Evolutionary conservation across 2,329 filamentous ascomycete genomes (phyloP).

Genomic region (Elsinoe fawcettii): DNA sequence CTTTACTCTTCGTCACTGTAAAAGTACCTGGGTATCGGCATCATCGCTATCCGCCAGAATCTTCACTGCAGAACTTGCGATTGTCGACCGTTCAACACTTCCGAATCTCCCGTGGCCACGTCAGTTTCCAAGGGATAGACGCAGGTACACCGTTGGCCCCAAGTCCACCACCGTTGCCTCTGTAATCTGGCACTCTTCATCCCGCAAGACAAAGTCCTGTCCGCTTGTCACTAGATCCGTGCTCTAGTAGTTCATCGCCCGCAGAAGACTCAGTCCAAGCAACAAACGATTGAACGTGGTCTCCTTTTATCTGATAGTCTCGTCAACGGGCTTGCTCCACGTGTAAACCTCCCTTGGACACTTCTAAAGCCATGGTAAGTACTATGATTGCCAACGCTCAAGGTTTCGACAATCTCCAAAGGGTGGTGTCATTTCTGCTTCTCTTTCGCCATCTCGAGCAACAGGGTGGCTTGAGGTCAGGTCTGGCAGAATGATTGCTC

Average conservation of each 20-base stretch:
- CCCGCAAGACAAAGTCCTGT: not conserved
- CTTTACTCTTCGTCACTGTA: not conserved
- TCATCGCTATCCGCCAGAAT: not conserved
- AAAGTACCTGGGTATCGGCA: not conserved
- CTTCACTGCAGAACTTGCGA: not conserved
- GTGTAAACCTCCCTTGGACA: not conserved
- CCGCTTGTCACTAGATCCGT: not conserved
- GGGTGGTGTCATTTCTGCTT: slow-evolving; percentile 9
- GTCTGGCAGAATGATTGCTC: not conserved
- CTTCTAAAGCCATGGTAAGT: not conserved
- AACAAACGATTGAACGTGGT: not conserved
- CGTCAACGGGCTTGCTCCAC: slow-evolving; percentile 3
- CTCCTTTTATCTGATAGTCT: slow-evolving; percentile 10
- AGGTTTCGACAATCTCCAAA: not conserved
- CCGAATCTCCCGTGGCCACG: slow-evolving; percentile 2
- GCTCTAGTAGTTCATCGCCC: not conserved
- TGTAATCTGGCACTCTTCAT: slow-evolving; percentile 8
- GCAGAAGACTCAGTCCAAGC: not conserved
- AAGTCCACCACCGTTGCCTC: slow-evolving; percentile 8
- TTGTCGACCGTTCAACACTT: not conserved
- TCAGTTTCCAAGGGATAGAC: slow-evolving; percentile 3
- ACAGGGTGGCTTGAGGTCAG: not conserved
- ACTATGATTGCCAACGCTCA: not conserved
- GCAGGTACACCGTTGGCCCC: slow-evolving; percentile 11
- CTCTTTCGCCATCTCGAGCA: slow-evolving; percentile 9